phyloP scores from a whole-genome alignment of 75 land plant genomes.

The Picea glauca region DNA sequence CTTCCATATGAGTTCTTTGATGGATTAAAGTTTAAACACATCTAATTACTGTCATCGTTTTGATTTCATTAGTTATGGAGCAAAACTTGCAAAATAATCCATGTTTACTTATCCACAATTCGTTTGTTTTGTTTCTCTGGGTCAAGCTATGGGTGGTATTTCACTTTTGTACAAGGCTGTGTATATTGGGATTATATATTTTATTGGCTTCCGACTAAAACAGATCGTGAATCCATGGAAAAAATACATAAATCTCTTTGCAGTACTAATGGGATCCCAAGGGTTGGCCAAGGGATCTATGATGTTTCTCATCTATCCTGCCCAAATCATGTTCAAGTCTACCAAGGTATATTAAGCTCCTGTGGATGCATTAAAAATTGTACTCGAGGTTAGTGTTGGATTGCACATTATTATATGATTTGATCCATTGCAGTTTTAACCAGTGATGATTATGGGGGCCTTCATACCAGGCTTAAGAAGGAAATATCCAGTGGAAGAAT shows the following conservation, averaged over 20 bases:
- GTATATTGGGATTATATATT: slow-evolving; percentile 59
- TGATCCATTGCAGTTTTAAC: slow-evolving; percentile 56
- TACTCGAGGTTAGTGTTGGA: too few relatives aligned
- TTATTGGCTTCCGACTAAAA: slow-evolving; percentile 82
- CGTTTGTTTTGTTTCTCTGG: slow-evolving; percentile 10
- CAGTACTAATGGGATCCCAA: slow-evolving; percentile 93
- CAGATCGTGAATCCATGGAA: slow-evolving; percentile 98
- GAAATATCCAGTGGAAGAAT: slow-evolving; percentile 84
- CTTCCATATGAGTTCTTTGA: too few relatives aligned
- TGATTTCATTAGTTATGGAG: too few relatives aligned
- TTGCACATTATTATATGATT: too few relatives aligned
- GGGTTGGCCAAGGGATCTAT: slow-evolving; percentile 95
- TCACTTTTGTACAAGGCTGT: slow-evolving; percentile 96
- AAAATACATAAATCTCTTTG: slow-evolving; percentile 84
- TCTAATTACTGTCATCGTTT: too few relatives aligned
- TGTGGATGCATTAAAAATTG: too few relatives aligned
- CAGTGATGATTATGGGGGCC: slow-evolving; percentile 99
- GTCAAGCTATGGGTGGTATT: slow-evolving; percentile 97
- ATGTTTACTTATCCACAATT: too few relatives aligned
- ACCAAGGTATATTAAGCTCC: slow-evolving; percentile 62
- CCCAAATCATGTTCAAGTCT: slow-evolving; percentile 99
- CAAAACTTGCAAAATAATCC: too few relatives aligned
- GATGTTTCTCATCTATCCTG: slow-evolving; percentile 93
- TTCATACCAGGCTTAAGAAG: slow-evolving; percentile 93
- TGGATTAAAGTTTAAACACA: too few relatives aligned